Conservation (phyloP, 1,284 basidiomycete genomes). For the Cryptococcus sp. region DNA sequence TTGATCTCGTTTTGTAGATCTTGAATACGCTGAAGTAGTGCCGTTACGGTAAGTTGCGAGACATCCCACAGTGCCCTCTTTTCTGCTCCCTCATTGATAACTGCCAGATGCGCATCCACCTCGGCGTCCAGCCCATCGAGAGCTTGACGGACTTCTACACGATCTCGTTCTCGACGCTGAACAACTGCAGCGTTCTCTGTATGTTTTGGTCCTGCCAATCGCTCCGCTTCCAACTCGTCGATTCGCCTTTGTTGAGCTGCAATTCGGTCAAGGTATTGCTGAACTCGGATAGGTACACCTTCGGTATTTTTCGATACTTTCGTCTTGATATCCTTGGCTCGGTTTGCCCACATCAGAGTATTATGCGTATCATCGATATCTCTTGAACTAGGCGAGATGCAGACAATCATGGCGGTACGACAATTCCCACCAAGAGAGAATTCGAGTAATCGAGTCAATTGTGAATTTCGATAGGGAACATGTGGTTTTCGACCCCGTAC, state of each 20-base stretch:
- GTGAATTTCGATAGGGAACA: constrained; percentile 92
- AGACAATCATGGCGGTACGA: constrained; percentile 97
- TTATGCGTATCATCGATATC: constrained; percentile 98
- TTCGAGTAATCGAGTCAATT: constrained; percentile 90
- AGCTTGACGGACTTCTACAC: constrained; percentile 63
- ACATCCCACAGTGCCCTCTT: constrained; percentile 69
- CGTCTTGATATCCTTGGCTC: constrained; percentile 94
- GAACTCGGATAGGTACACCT: constrained; percentile 87
- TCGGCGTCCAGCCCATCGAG: constrained; percentile 65
- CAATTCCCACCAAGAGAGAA: constrained; percentile 96
- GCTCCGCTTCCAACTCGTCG: constrained; percentile 66
- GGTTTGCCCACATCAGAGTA: constrained; percentile 90
- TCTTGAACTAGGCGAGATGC: constrained; percentile 84
- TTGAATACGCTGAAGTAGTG: constrained; percentile 62
- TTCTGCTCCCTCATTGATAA: constrained; percentile 70
- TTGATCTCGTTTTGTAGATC: constrained; percentile 62
- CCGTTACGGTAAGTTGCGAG: constrained; percentile 65
- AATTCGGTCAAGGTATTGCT: constrained; percentile 90
- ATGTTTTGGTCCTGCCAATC: constrained; percentile 44
- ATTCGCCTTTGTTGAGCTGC: constrained; percentile 54
- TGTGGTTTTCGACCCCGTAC: constrained; percentile 75
- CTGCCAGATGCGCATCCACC: constrained; percentile 61
- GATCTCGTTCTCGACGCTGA: constrained; percentile 56
- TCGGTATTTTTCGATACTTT: constrained; percentile 85
- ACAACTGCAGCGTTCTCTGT: constrained; percentile 54